Evolutionary conservation across 1,284 basidiomycete genomes (phyloP).

Genomic region (Psilocybe mexicana): DNA sequence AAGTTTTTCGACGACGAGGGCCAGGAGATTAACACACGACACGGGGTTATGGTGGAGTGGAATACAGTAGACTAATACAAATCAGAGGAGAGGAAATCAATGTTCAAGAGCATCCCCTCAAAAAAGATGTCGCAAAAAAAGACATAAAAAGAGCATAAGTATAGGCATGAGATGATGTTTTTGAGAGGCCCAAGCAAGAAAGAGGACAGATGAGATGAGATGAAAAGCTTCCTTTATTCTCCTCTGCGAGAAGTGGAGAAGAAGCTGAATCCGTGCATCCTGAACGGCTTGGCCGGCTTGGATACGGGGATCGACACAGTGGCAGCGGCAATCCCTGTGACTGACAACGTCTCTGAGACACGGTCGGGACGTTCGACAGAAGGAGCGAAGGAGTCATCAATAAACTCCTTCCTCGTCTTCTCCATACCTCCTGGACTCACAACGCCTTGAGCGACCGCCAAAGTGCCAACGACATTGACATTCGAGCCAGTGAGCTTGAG

Average conservation of each 20-base stretch:
- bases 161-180: too few species aligned
- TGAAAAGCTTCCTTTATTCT: neutral
- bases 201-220: too few species aligned
- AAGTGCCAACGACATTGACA: constrained; percentile 8
- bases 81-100: too few species aligned
- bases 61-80: too few species aligned
- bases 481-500: constrained; percentile 35
- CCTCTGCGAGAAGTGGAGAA: neutral
- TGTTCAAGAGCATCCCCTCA: too few species aligned
- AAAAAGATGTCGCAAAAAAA: too few species aligned
- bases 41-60: too few species aligned
- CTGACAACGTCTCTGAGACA: neutral
- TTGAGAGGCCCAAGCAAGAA: too few species aligned
- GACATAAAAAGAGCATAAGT: too few species aligned
- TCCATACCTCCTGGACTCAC: constrained; percentile 10
- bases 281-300: neutral
- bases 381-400: constrained; percentile 33
- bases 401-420: constrained; percentile 30
- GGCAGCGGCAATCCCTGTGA: neutral
- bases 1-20: too few species aligned
- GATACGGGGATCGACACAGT: neutral
- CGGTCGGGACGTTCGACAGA: neutral
- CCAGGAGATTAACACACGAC: too few species aligned
- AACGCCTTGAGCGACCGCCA: neutral
- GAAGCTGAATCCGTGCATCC: neutral